A percentile compares a stretch with the other conserved stretches of the same genome.
Evolutionary conservation across 2,329 filamentous ascomycete species (phyloP).

Genomic region (Microdochium nivale): DNA sequence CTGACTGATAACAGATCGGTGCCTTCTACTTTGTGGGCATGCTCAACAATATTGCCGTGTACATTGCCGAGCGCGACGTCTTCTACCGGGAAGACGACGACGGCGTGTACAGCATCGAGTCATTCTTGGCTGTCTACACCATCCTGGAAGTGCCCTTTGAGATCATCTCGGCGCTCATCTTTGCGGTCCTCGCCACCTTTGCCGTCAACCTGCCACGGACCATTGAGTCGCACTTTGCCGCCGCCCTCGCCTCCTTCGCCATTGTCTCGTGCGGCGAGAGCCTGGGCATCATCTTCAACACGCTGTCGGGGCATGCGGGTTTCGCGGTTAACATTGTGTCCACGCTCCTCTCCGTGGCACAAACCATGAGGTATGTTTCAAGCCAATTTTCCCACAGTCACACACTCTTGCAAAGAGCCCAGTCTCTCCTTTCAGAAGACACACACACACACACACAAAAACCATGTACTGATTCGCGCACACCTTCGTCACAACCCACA

Average conservation of each 20-base stretch:
- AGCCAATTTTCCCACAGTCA: too few relatives aligned
- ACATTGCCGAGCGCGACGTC: conserved; percentile 63
- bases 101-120: conserved; percentile 60
- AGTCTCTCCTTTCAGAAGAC: too few relatives aligned
- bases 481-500: too few relatives aligned
- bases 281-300: conserved; percentile 74
- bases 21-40: conserved; percentile 70
- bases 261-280: conserved; percentile 69
- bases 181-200: conserved; percentile 54
- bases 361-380: too few relatives aligned
- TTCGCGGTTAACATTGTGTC: conserved; percentile 69
- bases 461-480: too few relatives aligned
- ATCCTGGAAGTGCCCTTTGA: conserved; percentile 66
- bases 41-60: conserved; percentile 70
- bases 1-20: too few relatives aligned
- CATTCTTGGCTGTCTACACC: conserved; percentile 64
- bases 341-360: conserved; percentile 60
- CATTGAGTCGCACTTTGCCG: conserved; percentile 56
- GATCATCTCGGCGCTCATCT: conserved; percentile 54
- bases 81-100: conserved; percentile 73
- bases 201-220: conserved; percentile 58
- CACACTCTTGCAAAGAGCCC: too few relatives aligned
- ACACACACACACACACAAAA: too few relatives aligned
- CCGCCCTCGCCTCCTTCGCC: conserved; percentile 61
- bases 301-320: conserved; percentile 63